These are phyloP conservation scores for Salix dunnii DNA, from an alignment of 345 rosid genomes.

Conservation along the genomic window DNA sequence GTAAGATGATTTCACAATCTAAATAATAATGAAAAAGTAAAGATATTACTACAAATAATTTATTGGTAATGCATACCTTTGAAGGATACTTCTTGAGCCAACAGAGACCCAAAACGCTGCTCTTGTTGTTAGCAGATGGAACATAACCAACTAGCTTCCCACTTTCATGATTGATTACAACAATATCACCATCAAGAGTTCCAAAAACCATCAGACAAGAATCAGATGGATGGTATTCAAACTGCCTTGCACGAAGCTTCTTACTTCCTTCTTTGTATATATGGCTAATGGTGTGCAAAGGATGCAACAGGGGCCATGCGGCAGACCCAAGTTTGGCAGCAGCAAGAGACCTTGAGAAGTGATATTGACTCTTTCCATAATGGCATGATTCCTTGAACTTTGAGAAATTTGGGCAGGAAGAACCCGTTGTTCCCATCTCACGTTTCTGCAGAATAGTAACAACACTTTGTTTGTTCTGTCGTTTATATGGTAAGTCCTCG, in stretches of 20 bases:
- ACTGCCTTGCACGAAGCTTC: slow-evolving; percentile 81
- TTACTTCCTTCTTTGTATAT: slow-evolving; percentile 42
- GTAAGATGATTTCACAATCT: neutral
- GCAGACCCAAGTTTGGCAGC: slow-evolving; percentile 87
- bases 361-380: slow-evolving; percentile 47
- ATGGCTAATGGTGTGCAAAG: slow-evolving; percentile 28
- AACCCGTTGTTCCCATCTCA: slow-evolving; percentile 51
- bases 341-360: slow-evolving; percentile 66
- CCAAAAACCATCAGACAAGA: slow-evolving; percentile 80
- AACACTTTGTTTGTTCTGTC: slow-evolving; percentile 62
- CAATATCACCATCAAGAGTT: slow-evolving; percentile 90
- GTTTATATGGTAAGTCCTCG: slow-evolving; percentile 70
- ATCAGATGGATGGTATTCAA: slow-evolving; percentile 85
- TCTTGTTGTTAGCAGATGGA: slow-evolving; percentile 67
- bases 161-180: slow-evolving; percentile 82
- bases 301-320: slow-evolving; percentile 69
- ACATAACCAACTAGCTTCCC: slow-evolving; percentile 67
- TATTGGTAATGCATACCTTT: slow-evolving; percentile 44
- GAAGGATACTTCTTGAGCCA: slow-evolving; percentile 87
- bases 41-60: neutral
- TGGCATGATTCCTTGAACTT: slow-evolving; percentile 28
- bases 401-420: slow-evolving; percentile 4
- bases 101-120: slow-evolving; percentile 86
- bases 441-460: slow-evolving; percentile 65
- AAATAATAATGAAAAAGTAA: neutral